Conservation (phyloP, 805 yeast genomes). For the Metschnikowia drakensbergensis region DNA sequence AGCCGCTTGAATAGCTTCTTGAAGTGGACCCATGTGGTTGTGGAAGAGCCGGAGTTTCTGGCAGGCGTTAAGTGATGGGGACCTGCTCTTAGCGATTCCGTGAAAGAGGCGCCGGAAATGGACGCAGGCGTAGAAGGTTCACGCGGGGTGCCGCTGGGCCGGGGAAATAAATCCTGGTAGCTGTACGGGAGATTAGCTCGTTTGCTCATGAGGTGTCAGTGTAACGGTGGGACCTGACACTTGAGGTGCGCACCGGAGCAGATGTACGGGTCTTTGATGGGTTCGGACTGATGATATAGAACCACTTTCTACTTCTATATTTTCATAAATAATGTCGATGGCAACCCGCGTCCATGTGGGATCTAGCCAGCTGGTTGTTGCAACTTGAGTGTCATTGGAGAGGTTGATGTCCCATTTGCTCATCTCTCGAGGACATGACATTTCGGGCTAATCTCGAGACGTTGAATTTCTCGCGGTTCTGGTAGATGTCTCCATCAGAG, state of each 20-base stretch:
- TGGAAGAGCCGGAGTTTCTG: slow-evolving; percentile 8
- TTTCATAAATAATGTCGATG: not conserved
- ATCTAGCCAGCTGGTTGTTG: too few relatives aligned
- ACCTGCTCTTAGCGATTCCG: slow-evolving; percentile 16
- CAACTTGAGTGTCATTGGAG: not conserved
- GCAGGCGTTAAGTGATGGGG: slow-evolving; percentile 16
- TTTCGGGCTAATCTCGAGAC: not conserved
- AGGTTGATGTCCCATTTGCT: not conserved
- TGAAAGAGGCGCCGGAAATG: slow-evolving; percentile 23
- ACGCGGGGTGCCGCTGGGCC: slow-evolving; percentile 15
- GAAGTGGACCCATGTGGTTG: slow-evolving; percentile 21
- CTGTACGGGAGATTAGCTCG: slow-evolving; percentile 39
- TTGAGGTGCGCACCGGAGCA: not conserved
- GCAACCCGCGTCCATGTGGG: too few relatives aligned
- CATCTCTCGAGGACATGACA: slow-evolving; percentile 1
- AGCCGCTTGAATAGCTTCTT: slow-evolving; percentile 33
- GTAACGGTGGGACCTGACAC: not conserved
- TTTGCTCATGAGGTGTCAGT: slow-evolving; percentile 26
- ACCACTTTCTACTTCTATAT: too few relatives aligned
- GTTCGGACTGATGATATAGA: too few relatives aligned
- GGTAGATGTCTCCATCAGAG: not conserved
- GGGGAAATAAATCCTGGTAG: slow-evolving; percentile 42
- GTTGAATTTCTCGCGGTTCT: not conserved
- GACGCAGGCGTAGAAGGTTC: slow-evolving; percentile 17
- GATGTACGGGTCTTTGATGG: not conserved